Conservation (phyloP, 2,329 filamentous ascomycete species). For the Neofusicoccum cordaticola region DNA sequence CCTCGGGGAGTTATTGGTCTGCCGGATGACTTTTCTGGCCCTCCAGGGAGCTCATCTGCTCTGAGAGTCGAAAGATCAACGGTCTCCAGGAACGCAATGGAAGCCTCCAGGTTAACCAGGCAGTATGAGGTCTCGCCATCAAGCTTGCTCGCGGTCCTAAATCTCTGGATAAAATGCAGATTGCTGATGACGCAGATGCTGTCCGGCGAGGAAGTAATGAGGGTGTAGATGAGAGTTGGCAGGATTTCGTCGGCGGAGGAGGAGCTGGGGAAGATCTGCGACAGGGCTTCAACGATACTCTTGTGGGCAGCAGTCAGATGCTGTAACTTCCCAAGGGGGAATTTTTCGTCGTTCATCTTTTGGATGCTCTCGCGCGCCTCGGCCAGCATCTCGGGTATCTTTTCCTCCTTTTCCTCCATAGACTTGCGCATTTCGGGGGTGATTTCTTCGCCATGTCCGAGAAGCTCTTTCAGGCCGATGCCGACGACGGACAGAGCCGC, state of each 20-base stretch:
- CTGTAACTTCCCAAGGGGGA: slow-evolving; percentile 86
- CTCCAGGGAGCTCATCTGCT: slow-evolving; percentile 71
- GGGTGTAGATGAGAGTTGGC: slow-evolving; percentile 91
- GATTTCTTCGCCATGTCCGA: slow-evolving; percentile 53
- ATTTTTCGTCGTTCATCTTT: slow-evolving; percentile 81
- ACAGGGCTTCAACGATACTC: slow-evolving; percentile 84
- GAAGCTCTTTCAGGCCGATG: slow-evolving; percentile 81
- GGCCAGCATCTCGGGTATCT: slow-evolving; percentile 71
- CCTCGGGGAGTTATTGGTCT: slow-evolving; percentile 46
- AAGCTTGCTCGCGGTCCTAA: slow-evolving; percentile 79
- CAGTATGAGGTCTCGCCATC: slow-evolving; percentile 96
- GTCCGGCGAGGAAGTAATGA: slow-evolving; percentile 86
- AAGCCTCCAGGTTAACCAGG: slow-evolving; percentile 90
- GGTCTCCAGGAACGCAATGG: slow-evolving; percentile 90
- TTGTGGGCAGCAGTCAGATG: slow-evolving; percentile 87
- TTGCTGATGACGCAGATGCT: slow-evolving; percentile 90
- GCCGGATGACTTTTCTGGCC: slow-evolving; percentile 56
- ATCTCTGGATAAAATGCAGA: slow-evolving; percentile 88
- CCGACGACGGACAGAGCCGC: slow-evolving; percentile 87
- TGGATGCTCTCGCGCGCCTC: slow-evolving; percentile 66
- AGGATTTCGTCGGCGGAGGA: slow-evolving; percentile 97
- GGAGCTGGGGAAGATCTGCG: slow-evolving; percentile 62
- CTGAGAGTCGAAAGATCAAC: slow-evolving; percentile 88
- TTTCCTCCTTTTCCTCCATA: slow-evolving; percentile 51
- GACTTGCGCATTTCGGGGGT: slow-evolving; percentile 57